Evolutionary conservation across 768 basidiomycete species (phyloP).

Genomic region (Kwoniella bestiolae): DNA sequence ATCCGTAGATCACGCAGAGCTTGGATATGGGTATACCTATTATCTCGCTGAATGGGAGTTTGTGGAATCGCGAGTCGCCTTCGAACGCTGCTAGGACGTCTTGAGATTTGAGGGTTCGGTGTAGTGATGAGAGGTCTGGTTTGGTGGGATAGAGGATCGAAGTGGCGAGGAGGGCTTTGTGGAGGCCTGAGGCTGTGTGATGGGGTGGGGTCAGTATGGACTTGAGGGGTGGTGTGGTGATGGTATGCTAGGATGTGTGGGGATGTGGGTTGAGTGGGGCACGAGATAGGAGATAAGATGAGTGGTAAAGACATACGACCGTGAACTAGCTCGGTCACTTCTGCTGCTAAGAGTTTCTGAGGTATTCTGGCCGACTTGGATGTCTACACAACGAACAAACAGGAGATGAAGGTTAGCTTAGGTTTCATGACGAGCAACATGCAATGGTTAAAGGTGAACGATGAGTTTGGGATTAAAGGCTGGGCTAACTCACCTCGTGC

Average conservation of each 20-base stretch:
- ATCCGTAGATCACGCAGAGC: constrained; percentile 66
- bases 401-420: too few species aligned
- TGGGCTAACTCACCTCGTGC: constrained; percentile 69
- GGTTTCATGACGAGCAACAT: too few species aligned
- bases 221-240: too few species aligned
- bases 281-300: background rate
- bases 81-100: constrained; percentile 68
- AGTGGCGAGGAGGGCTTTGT: constrained; percentile 61
- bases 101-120: constrained; percentile 61
- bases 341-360: constrained; percentile 64
- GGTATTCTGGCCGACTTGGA: constrained; percentile 58
- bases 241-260: background rate
- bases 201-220: background rate
- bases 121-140: constrained; percentile 1
- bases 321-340: constrained; percentile 68
- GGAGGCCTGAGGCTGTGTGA: constrained; percentile 59
- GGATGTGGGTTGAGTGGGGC: too few species aligned
- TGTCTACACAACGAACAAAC: background rate
- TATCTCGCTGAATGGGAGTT: constrained; percentile 64
- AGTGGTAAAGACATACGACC: constrained; percentile 60
- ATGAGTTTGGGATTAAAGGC: too few species aligned
- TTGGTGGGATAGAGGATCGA: constrained; percentile 60
- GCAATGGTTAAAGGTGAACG: too few species aligned
- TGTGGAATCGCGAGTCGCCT: constrained; percentile 68
- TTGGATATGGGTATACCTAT: constrained; percentile 65